Base-by-base conservation (phyloP, 2,329 filamentous ascomycete genomes). In the Myriosclerotinia curreyana region DNA sequence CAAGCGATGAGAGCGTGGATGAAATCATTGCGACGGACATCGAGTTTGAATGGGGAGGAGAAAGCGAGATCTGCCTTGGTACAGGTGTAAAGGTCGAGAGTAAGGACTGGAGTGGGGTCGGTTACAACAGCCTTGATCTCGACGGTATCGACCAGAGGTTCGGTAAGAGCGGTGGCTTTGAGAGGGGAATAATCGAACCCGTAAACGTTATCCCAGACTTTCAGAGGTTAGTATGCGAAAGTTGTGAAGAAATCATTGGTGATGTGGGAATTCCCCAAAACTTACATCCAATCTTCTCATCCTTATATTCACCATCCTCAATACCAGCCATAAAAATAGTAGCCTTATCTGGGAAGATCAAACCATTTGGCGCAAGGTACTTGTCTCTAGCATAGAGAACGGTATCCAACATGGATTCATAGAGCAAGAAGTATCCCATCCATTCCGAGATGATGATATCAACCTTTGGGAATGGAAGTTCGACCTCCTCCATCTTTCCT, bases 371-470 rank as follows among this genome's bases (percentile, higher is more conserved):
- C 68, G 81, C 82, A 66, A 99, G 87, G 79, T 96, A 99, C 77
- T 84, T 89, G 83, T 99, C 95, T 72, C 95, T 88, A 34, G 95
- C 95, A 76, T 97, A 98, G 66, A 99, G 85, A 59, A 99, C 95
- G 40, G 95, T 99, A 81, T 99, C 95, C 75, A 99, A 80, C 95
- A 99, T 99, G 85, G 86, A 91, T 86, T 99, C 95, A 80, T 99
- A 99, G 67, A 99, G 87, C 61, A 99, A 82, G 82, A 98, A 98
- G 82, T 99, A 99, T 42, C 95, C 95, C 95, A 99, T 99, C 95
- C 95, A 99, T 82, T 99, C 95, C 2, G 94, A 98, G 77, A 99
- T 96, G 80, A 99, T 99, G 76, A 99, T 99, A 76, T 99, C 95
- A 70, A 99, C 95, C 80, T 98, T 91, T 74, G 92, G 89, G 79